phyloP scores from a whole-genome alignment of 2,329 filamentous ascomycete genomes.

The Rosellinia necatrix region DNA sequence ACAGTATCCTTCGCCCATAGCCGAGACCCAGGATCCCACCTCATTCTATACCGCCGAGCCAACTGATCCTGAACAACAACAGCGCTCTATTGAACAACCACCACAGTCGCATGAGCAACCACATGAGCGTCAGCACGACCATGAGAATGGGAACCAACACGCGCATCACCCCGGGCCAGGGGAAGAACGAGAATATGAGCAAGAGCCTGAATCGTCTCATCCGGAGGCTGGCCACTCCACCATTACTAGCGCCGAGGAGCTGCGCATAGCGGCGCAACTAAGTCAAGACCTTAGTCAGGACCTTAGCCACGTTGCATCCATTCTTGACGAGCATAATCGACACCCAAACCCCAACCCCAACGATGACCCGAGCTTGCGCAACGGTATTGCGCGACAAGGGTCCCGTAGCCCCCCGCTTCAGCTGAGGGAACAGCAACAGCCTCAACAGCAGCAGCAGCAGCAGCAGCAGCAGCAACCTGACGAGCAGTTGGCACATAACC shows the following conservation, averaged over 20 bases:
- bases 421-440: constrained; percentile 1
- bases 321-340: constrained; percentile 37
- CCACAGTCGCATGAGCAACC: constrained; percentile 31
- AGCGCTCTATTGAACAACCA: constrained; percentile 32
- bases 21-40: constrained; percentile 49
- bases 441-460: background rate
- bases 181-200: no score
- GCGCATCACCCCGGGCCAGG: no score
- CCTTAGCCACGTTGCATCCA: constrained; percentile 55
- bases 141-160: constrained; percentile 35
- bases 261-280: constrained; percentile 62
- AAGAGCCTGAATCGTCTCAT: constrained; percentile 43
- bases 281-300: constrained; percentile 59
- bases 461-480: background rate
- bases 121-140: constrained; percentile 35
- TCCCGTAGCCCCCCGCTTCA: constrained; percentile 29
- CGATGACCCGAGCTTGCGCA: constrained; percentile 47
- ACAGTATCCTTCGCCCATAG: constrained; percentile 53
- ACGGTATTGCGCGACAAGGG: constrained; percentile 50
- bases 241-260: constrained; percentile 55
- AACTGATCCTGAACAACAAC: constrained; percentile 31
- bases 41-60: constrained; percentile 47
- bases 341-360: constrained; percentile 46
- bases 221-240: constrained; percentile 49
- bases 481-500: constrained; percentile 3